These are phyloP conservation scores for Smithsoniella earleae DNA, from an alignment of 163 green algal genomes.

Conservation along the genomic window DNA sequence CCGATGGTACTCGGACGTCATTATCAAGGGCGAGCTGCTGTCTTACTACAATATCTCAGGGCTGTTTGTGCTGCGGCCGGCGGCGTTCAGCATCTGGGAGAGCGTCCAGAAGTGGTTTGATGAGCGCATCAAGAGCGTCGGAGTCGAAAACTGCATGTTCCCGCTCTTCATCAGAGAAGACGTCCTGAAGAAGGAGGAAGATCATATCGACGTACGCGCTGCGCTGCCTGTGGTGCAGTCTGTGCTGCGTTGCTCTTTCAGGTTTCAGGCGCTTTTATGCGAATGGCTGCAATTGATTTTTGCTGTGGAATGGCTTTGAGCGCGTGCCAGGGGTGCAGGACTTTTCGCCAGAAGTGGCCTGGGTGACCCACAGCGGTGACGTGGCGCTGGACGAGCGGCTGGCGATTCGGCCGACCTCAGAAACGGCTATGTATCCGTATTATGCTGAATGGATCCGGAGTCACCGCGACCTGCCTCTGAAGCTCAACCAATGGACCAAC, in stretches of 20 bases:
- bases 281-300: not conserved
- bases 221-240: slow-evolving; percentile 41
- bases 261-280: not conserved
- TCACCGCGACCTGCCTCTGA: slow-evolving; percentile 92
- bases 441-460: slow-evolving; percentile 89
- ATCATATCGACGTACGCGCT: slow-evolving; percentile 90
- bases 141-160: slow-evolving; percentile 97
- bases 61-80: slow-evolving; percentile 96
- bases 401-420: slow-evolving; percentile 89
- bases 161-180: slow-evolving; percentile 95
- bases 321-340: no score
- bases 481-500: slow-evolving; percentile 98
- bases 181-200: slow-evolving; percentile 91
- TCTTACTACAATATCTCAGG: slow-evolving; percentile 87
- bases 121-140: slow-evolving; percentile 78
- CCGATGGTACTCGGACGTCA: slow-evolving; percentile 52
- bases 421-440: slow-evolving; percentile 94
- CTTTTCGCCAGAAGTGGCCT: slow-evolving; percentile 75
- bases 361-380: slow-evolving; percentile 81
- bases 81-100: slow-evolving; percentile 91
- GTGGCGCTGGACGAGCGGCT: slow-evolving; percentile 88
- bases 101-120: slow-evolving; percentile 79
- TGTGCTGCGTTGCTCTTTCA: not conserved
- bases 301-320: not conserved
- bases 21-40: slow-evolving; percentile 81